Percentiles rank a stretch among this genome's conserved stretches.
phyloP scores from a whole-genome alignment of 495 filamentous ascomycete genomes.

The Monascus purpureus region DNA sequence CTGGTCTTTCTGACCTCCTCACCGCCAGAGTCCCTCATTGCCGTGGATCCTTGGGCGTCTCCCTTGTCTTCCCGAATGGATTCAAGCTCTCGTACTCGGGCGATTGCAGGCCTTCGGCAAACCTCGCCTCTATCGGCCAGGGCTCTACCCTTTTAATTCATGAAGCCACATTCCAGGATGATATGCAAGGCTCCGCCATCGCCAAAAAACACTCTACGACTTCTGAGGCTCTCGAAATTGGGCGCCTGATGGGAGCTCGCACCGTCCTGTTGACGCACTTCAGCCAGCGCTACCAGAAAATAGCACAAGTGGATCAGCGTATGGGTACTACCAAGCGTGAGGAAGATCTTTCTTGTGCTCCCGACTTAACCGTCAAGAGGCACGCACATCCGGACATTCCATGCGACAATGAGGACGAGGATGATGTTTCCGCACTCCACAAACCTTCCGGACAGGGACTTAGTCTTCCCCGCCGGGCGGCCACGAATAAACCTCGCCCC shows the following conservation, averaged over 20 bases:
- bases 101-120: constrained; percentile 66
- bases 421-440: constrained; percentile 2
- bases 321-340: constrained; percentile 6
- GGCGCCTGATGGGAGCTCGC: constrained; percentile 58
- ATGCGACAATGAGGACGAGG: constrained; percentile 15
- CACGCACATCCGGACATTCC: constrained; percentile 17
- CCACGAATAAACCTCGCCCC: not conserved
- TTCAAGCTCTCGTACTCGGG: constrained; percentile 89
- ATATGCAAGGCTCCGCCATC: constrained; percentile 57
- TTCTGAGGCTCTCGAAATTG: constrained; percentile 68
- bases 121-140: constrained; percentile 55
- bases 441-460: not conserved
- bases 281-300: constrained; percentile 86
- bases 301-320: constrained; percentile 20
- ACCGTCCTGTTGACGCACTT: constrained; percentile 83
- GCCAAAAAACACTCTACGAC: constrained; percentile 88
- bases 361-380: constrained; percentile 1
- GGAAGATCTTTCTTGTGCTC: constrained; percentile 11
- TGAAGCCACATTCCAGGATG: constrained; percentile 91
- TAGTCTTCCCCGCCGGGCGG: not conserved
- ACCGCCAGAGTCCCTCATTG: constrained; percentile 64
- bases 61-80: constrained; percentile 58
- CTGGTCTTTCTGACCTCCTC: constrained; percentile 28
- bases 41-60: constrained; percentile 57
- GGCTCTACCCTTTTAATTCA: constrained; percentile 76